Evolutionary conservation across 2,329 filamentous ascomycete genomes (phyloP).

Genomic region (Aspergillus intermedius): DNA sequence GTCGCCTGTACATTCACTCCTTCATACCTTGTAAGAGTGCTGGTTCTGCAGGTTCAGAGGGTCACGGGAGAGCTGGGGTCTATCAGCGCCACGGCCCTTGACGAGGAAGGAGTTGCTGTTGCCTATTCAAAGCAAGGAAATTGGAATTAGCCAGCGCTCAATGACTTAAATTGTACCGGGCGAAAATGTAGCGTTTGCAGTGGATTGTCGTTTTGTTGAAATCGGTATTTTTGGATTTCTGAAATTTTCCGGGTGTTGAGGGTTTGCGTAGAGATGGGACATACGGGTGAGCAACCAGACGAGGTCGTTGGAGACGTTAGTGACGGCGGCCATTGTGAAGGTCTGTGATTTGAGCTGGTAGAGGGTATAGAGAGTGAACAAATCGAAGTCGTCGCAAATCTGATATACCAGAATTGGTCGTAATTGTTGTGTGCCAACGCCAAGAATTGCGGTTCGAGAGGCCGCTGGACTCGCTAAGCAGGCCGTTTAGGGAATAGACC

Average conservation of each 20-base stretch:
- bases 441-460: constrained; percentile 20
- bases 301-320: constrained; percentile 81
- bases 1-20: not conserved
- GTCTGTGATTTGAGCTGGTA: constrained; percentile 16
- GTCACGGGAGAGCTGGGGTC: constrained; percentile 87
- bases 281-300: constrained; percentile 93
- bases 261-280: constrained; percentile 38
- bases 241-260: not conserved
- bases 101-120: constrained; percentile 84
- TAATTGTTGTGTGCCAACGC: constrained; percentile 21
- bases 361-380: constrained; percentile 11
- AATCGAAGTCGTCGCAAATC: constrained; percentile 18
- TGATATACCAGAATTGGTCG: constrained; percentile 11
- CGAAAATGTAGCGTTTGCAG: not conserved
- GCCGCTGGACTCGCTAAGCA: constrained; percentile 31
- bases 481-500: constrained; percentile 29
- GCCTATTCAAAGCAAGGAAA: constrained; percentile 48
- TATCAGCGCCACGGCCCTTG: constrained; percentile 75
- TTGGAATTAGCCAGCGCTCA: constrained; percentile 9
- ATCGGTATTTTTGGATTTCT: not conserved
- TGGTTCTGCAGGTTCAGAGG: constrained; percentile 89
- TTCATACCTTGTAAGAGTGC: constrained; percentile 75
- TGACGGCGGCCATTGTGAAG: constrained; percentile 40
- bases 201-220: not conserved
- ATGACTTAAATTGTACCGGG: not conserved